Percentiles rank a stretch among this genome's conserved stretches.
phyloP scores from a whole-genome alignment of 352 stramenopile genomes.

The Globisporangium megalacanthum region DNA sequence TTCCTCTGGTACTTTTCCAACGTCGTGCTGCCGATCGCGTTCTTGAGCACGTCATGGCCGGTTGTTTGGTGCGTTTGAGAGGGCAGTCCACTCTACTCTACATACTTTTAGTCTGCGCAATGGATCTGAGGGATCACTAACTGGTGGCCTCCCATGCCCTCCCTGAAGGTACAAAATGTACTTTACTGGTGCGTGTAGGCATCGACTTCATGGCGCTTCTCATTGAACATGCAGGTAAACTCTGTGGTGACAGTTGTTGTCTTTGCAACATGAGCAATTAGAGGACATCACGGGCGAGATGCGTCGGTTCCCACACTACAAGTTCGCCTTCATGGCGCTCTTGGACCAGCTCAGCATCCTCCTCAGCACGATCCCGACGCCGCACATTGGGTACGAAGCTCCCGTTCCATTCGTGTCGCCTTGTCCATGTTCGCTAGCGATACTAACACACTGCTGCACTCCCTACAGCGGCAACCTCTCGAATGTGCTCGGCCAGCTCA shows the following conservation, averaged over 20 bases:
- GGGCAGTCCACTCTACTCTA: no score
- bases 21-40: slow-evolving; percentile 73
- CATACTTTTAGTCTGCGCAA: no score
- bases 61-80: slow-evolving; percentile 46
- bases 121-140: no score
- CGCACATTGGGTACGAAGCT: slow-evolving; percentile 69
- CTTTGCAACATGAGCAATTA: slow-evolving; percentile 8
- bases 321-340: slow-evolving; percentile 82
- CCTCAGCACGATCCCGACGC: slow-evolving; percentile 73
- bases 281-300: slow-evolving; percentile 84
- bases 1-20: slow-evolving; percentile 89
- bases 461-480: slow-evolving; percentile 68
- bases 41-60: slow-evolving; percentile 68
- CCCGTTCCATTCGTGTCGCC: not conserved
- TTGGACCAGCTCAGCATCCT: slow-evolving; percentile 85
- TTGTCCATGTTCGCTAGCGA: not conserved
- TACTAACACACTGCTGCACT: not conserved
- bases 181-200: slow-evolving; percentile 41
- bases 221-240: not conserved
- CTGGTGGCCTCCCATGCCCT: not conserved
- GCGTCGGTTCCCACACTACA: slow-evolving; percentile 80
- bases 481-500: slow-evolving; percentile 83
- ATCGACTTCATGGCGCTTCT: not conserved
- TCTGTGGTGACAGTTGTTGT: not conserved
- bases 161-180: slow-evolving; percentile 69